Percentiles rank a stretch among this genome's conserved stretches.
phyloP scores from a whole-genome alignment of 495 filamentous ascomycete species.

The Aspergillus leporis region DNA sequence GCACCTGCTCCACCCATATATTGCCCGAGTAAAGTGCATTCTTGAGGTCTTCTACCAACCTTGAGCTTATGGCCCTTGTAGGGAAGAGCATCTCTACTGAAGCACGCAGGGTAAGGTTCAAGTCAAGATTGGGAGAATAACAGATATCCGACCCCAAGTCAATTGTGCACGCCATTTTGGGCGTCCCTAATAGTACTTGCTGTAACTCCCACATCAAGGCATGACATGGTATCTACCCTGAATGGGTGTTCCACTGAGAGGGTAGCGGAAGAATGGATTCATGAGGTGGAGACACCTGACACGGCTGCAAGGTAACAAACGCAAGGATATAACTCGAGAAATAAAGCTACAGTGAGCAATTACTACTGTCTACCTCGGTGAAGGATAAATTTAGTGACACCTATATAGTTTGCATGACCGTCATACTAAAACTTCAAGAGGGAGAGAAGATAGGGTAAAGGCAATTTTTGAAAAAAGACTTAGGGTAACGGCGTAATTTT shows the following conservation, averaged over 20 bases:
- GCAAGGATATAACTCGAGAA: no score
- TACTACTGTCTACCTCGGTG: no score
- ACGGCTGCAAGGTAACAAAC: no score
- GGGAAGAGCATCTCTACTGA: slow-evolving; percentile 14
- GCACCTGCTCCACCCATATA: slow-evolving; percentile 35
- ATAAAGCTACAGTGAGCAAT: no score
- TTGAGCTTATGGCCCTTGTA: not conserved
- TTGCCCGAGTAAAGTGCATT: slow-evolving; percentile 13
- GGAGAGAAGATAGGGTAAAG: no score
- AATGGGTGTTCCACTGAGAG: not conserved
- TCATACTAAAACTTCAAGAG: no score
- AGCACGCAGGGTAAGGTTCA: slow-evolving; percentile 15
- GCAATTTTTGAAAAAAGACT: no score
- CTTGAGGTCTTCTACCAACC: not conserved
- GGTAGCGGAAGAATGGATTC: not conserved
- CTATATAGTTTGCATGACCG: no score
- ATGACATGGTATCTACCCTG: not conserved
- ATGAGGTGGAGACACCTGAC: not conserved
- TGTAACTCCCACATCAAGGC: not conserved
- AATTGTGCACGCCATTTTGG: slow-evolving; percentile 15
- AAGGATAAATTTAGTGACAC: no score
- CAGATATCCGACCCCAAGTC: slow-evolving; percentile 17
- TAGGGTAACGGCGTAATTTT: no score
- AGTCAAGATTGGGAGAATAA: slow-evolving; percentile 4
- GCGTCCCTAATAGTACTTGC: not conserved